Percentiles rank a stretch among this genome's conserved stretches.
Evolutionary conservation across 192 early-diverging fungal species (phyloP).

Genomic region (Backusella mclennaniae): DNA sequence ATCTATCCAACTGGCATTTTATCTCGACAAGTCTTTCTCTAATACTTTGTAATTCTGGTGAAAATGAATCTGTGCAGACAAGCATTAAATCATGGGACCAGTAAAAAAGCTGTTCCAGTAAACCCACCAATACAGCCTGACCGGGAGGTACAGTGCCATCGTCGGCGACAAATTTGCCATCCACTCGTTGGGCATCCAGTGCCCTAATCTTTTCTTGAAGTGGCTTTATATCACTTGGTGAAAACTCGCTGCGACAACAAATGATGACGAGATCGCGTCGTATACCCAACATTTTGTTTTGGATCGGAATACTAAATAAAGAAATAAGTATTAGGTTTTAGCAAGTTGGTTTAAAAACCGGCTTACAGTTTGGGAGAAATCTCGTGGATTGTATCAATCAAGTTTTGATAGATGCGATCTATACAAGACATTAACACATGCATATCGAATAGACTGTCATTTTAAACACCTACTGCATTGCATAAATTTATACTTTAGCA

Average conservation of each 20-base stretch:
- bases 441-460: neutral
- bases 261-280: conserved; percentile 55
- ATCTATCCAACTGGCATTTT: conserved; percentile 71
- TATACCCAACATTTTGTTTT: conserved; percentile 70
- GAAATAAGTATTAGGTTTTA: neutral
- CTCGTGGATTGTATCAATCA: conserved; percentile 56
- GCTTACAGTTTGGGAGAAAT: conserved; percentile 67
- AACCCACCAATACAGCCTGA: conserved; percentile 77
- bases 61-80: conserved; percentile 64
- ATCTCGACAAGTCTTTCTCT: conserved; percentile 67
- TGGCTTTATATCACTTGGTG: conserved; percentile 39
- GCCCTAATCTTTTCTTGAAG: conserved; percentile 72
- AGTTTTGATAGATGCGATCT: conserved; percentile 46
- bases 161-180: conserved; percentile 75
- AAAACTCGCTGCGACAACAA: conserved; percentile 37
- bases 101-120: conserved; percentile 82
- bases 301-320: conserved; percentile 55
- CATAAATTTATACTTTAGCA: conserved; percentile 40
- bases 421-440: neutral
- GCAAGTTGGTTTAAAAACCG: neutral
- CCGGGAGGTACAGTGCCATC: conserved; percentile 72
- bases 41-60: conserved; percentile 56
- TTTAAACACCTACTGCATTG: conserved; percentile 33
- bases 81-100: conserved; percentile 77
- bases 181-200: conserved; percentile 74